Evolutionary conservation across 257 asterid species (phyloP).

Genomic region (Penstemon newberryi): DNA sequence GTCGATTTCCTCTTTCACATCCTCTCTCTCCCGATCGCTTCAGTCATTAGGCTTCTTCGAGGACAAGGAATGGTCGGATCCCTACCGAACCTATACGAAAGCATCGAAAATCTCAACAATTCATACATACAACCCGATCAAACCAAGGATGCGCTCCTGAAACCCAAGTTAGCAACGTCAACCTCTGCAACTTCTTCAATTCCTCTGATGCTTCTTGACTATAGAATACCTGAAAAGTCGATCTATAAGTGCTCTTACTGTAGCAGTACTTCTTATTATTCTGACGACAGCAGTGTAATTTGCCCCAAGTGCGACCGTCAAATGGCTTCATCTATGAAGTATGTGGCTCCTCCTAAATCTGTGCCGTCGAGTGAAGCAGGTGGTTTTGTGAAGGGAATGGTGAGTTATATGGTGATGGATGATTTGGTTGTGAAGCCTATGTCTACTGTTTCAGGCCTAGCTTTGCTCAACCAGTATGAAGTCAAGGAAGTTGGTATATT

Average conservation of each 20-base stretch:
- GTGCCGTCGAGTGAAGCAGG: background rate
- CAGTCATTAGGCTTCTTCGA: slow-evolving; percentile 15
- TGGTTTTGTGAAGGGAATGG: slow-evolving; percentile 43
- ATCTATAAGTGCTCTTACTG: too few relatives aligned
- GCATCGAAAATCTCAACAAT: slow-evolving; percentile 31
- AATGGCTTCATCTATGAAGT: too few relatives aligned
- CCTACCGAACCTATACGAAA: slow-evolving; percentile 24
- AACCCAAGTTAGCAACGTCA: too few relatives aligned
- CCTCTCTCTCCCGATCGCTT: slow-evolving; percentile 28
- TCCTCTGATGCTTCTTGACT: too few relatives aligned
- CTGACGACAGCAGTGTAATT: too few relatives aligned
- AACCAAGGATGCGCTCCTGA: slow-evolving; percentile 13
- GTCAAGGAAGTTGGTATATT: slow-evolving; percentile 27
- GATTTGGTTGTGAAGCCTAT: slow-evolving; percentile 34
- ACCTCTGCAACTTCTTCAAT: too few relatives aligned
- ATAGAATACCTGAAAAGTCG: too few relatives aligned
- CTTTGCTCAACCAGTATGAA: slow-evolving; percentile 30
- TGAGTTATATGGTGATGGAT: slow-evolving; percentile 42
- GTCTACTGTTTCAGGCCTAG: slow-evolving; percentile 37
- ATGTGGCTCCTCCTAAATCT: background rate
- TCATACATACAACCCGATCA: slow-evolving; percentile 25
- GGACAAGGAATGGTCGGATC: slow-evolving; percentile 20
- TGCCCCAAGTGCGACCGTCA: too few relatives aligned
- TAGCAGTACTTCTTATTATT: too few relatives aligned
- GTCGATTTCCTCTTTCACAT: slow-evolving; percentile 43